Evolutionary conservation across 2,329 filamentous ascomycete species (phyloP).

Genomic region (Fusarium dimerum): DNA sequence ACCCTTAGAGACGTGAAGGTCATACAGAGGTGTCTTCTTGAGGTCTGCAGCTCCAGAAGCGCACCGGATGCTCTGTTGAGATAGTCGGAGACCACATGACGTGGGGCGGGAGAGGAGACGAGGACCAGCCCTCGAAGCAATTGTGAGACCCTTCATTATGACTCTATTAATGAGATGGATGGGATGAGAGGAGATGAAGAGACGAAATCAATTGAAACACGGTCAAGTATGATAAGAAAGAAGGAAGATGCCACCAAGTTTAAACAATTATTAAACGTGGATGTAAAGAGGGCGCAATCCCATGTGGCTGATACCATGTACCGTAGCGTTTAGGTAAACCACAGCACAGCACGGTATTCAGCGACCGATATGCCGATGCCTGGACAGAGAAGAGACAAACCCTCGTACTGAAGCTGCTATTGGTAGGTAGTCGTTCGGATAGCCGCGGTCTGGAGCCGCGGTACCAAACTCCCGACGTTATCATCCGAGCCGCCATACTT

Average conservation of each 20-base stretch:
- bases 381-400: neutral
- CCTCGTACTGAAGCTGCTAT: neutral
- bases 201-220: slow-evolving; percentile 18
- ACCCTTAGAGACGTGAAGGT: slow-evolving; percentile 74
- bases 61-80: slow-evolving; percentile 27
- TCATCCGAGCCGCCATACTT: neutral
- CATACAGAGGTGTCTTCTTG: slow-evolving; percentile 73
- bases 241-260: slow-evolving; percentile 11
- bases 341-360: slow-evolving; percentile 16
- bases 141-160: slow-evolving; percentile 35
- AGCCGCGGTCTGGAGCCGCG: slow-evolving; percentile 15
- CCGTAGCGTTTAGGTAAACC: slow-evolving; percentile 17
- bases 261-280: slow-evolving; percentile 9
- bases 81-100: slow-evolving; percentile 20
- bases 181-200: slow-evolving; percentile 5
- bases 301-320: slow-evolving; percentile 4
- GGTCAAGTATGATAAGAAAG: slow-evolving; percentile 5
- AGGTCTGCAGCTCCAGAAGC: slow-evolving; percentile 38
- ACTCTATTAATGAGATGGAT: slow-evolving; percentile 23
- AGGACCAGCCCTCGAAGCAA: slow-evolving; percentile 33
- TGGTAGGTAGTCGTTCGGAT: slow-evolving; percentile 26
- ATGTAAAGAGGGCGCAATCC: neutral
- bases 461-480: neutral
- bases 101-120: slow-evolving; percentile 25
- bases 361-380: slow-evolving; percentile 3